phyloP scores from a whole-genome alignment of 805 yeast species.

The Candida manassasensis region DNA sequence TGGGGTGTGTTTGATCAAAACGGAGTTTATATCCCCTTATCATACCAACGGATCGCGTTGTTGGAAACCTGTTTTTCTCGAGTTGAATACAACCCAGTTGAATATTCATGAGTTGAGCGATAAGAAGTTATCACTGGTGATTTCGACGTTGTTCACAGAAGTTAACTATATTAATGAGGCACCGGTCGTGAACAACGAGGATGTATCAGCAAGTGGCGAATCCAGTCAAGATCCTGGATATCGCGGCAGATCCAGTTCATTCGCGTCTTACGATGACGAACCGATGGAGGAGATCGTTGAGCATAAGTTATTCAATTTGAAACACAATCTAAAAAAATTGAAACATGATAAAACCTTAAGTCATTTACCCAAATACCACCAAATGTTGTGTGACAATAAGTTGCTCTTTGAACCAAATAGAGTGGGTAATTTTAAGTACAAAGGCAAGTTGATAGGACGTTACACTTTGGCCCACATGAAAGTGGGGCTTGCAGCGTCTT shows the following conservation, averaged over 20 bases:
- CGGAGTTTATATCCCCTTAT: constrained; percentile 37
- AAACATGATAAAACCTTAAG: constrained; percentile 12
- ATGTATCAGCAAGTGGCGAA: constrained; percentile 1
- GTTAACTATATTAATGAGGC: constrained; percentile 21
- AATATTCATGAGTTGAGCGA: constrained; percentile 25
- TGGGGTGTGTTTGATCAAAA: constrained; percentile 30
- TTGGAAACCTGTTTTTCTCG: constrained; percentile 36
- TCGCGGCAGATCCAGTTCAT: no score
- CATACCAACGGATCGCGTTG: constrained; percentile 20
- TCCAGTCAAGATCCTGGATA: not conserved
- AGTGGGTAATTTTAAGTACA: constrained; percentile 12
- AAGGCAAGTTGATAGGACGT: constrained; percentile 20
- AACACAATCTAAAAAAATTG: constrained; percentile 12
- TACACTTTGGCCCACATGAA: constrained; percentile 28
- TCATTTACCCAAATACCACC: constrained; percentile 16
- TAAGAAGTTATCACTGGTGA: constrained; percentile 15
- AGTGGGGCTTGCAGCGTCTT: constrained; percentile 35
- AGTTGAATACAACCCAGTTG: constrained; percentile 37
- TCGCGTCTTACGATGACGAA: not conserved
- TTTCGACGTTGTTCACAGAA: constrained; percentile 28
- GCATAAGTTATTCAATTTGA: constrained; percentile 13
- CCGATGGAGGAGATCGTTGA: constrained; percentile 4
- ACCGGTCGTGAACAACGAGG: constrained; percentile 5
- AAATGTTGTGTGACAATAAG: constrained; percentile 22
- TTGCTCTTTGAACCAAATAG: constrained; percentile 36